phyloP scores from a whole-genome alignment of 257 asterid species.

The Nicotiana paniculata region DNA sequence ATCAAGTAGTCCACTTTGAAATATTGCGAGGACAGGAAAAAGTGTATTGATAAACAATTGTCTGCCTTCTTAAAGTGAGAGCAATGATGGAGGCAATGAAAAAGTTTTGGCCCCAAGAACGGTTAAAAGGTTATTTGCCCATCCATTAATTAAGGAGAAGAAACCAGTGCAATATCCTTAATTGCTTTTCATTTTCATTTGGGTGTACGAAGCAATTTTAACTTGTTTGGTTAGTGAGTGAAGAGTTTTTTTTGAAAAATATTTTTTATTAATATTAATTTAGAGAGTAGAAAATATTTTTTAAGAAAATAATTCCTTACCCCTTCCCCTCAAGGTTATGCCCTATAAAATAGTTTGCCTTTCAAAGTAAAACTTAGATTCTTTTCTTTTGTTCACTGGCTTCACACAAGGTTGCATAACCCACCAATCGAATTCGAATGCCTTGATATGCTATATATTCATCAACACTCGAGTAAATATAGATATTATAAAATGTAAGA shows the following conservation, averaged over 20 bases:
- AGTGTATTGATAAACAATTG: background rate
- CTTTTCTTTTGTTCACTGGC: background rate
- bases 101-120: background rate
- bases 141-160: background rate
- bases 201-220: no score
- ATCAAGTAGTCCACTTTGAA: background rate
- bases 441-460: background rate
- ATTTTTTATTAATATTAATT: no score
- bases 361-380: background rate
- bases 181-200: background rate
- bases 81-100: background rate
- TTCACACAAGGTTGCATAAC: constrained; percentile 2
- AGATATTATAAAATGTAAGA: background rate
- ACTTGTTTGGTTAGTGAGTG: no score
- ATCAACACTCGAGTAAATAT: background rate
- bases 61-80: background rate
- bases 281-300: no score
- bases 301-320: no score
- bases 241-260: no score
- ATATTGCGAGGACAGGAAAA: background rate
- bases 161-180: background rate
- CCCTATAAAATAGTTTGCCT: background rate
- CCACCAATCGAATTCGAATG: background rate
- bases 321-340: background rate
- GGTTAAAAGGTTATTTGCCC: background rate